phyloP scores from a whole-genome alignment of 768 basidiomycete genomes.

The Tremella mesenterica region DNA sequence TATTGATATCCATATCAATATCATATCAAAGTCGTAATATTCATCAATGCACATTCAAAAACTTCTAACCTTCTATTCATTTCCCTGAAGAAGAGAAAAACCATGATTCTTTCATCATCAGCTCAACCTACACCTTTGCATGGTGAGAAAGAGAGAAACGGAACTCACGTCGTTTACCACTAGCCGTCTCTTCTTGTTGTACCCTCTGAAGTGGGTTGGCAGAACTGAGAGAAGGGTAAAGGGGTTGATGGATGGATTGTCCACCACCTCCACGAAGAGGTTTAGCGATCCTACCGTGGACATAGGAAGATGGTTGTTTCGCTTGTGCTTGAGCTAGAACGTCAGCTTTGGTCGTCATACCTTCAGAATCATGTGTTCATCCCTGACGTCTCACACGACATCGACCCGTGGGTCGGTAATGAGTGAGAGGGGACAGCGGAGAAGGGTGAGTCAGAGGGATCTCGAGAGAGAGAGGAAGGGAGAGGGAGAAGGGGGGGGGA shows the following conservation, averaged over 20 bases:
- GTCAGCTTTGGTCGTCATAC: background rate
- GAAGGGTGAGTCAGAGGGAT: background rate
- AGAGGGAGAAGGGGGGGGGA: background rate
- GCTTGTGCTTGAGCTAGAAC: conserved; percentile 53
- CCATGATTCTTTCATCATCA: too few relatives aligned
- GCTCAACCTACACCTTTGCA: too few relatives aligned
- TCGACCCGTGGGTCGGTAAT: too few relatives aligned
- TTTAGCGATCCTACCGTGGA: conserved; percentile 92
- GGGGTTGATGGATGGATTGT: conserved; percentile 7
- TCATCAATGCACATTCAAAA: background rate
- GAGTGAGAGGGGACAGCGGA: too few relatives aligned
- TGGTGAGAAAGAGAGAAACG: too few relatives aligned
- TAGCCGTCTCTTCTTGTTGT: conserved; percentile 23
- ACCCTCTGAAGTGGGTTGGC: conserved; percentile 33
- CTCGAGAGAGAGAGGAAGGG: background rate
- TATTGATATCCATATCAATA: too few relatives aligned
- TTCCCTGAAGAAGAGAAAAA: too few relatives aligned
- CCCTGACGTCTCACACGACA: too few relatives aligned
- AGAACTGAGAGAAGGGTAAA: conserved; percentile 19
- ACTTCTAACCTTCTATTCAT: too few relatives aligned
- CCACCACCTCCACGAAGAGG: conserved; percentile 82
- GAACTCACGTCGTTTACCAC: conserved; percentile 36
- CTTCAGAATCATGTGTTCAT: too few relatives aligned
- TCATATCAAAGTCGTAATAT: too few relatives aligned
- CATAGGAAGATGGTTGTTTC: conserved; percentile 61